Percentiles rank a stretch among this genome's conserved stretches.
These are phyloP conservation scores for Dunaliella primolecta DNA, from an alignment of 139 green algal genomes.

Conservation along the genomic window DNA sequence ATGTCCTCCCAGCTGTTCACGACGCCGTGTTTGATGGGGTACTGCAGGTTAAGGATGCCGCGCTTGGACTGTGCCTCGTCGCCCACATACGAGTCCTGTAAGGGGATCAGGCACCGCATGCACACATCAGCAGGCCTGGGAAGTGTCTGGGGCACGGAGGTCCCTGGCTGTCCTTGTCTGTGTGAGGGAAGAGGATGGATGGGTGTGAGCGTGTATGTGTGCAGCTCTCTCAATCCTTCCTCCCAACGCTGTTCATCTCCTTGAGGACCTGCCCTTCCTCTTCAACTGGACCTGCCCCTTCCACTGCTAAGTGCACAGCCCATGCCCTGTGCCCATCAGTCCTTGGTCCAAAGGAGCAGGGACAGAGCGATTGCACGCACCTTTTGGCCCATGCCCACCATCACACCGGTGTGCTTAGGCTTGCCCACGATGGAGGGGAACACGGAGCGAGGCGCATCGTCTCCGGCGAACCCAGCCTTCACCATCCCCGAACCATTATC, in stretches of 20 bases:
- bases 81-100: constrained; percentile 94
- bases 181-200: too few relatives aligned
- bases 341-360: too few relatives aligned
- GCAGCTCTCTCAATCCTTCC: too few relatives aligned
- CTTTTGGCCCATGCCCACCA: constrained; percentile 85
- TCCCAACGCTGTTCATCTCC: too few relatives aligned
- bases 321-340: too few relatives aligned
- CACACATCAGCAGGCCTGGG: constrained; percentile 5
- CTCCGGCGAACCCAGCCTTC: constrained; percentile 89
- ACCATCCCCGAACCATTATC: constrained; percentile 91
- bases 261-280: too few relatives aligned
- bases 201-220: too few relatives aligned
- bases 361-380: too few relatives aligned
- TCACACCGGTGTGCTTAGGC: constrained; percentile 91
- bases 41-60: constrained; percentile 95
- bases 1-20: constrained; percentile 99
- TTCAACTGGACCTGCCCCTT: too few relatives aligned
- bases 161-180: too few relatives aligned
- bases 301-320: too few relatives aligned
- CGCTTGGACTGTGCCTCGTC: constrained; percentile 98
- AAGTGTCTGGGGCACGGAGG: too few relatives aligned
- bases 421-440: constrained; percentile 96
- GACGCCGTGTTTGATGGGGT: constrained; percentile 97
- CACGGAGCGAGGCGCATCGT: constrained; percentile 93
- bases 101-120: not conserved